These are phyloP conservation scores for Sarocladium brachiariae DNA, from an alignment of 2,329 filamentous ascomycete species.

Conservation along the genomic window DNA sequence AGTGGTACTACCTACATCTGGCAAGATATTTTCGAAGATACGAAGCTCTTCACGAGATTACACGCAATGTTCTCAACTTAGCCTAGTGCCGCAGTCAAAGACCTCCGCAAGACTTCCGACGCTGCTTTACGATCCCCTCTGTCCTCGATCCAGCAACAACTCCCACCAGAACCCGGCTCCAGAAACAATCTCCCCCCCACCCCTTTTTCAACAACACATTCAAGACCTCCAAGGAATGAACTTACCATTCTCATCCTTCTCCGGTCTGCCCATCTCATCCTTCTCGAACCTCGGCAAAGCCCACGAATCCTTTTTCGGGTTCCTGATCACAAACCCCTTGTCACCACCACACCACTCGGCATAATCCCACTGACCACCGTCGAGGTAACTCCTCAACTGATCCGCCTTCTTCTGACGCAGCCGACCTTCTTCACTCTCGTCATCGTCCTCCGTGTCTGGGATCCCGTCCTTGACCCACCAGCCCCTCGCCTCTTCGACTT, in stretches of 20 bases:
- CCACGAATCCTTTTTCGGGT: not conserved
- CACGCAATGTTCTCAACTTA: too few species aligned
- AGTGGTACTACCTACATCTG: too few species aligned
- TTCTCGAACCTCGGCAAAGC: constrained; percentile 5
- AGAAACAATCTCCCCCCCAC: not conserved
- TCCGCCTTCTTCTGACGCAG: not conserved
- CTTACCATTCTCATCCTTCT: constrained; percentile 2
- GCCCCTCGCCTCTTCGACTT: not conserved
- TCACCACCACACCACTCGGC: constrained; percentile 2
- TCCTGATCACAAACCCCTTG: constrained; percentile 3
- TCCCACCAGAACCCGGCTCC: not conserved
- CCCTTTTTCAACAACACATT: not conserved
- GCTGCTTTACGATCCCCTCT: too few species aligned
- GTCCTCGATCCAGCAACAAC: not conserved
- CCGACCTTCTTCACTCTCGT: not conserved
- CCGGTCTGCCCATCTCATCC: not conserved
- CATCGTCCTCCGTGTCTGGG: not conserved
- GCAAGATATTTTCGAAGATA: too few species aligned
- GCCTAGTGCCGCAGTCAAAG: too few species aligned
- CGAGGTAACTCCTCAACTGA: not conserved
- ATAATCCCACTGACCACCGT: not conserved
- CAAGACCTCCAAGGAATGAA: not conserved
- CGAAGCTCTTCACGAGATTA: too few species aligned
- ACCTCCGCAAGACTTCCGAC: too few species aligned
- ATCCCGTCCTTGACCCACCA: not conserved